Base-by-base conservation (phyloP, 345 rosid genomes). In the Acer yangbiense region DNA sequence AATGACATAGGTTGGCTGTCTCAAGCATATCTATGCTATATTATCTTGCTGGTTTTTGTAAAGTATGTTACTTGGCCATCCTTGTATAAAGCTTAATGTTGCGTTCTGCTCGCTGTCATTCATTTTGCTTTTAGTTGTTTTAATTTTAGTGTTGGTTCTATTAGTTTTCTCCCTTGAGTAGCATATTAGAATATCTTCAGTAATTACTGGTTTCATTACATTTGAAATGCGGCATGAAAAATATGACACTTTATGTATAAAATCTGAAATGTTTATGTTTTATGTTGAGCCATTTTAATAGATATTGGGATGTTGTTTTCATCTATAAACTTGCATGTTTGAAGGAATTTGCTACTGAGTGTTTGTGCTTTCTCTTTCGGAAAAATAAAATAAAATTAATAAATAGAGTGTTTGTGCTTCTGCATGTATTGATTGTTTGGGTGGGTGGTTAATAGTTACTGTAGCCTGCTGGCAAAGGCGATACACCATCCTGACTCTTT, bases 271-370 rank as follows among this genome's bases (percentile, higher is more conserved):
- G 39, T 2, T 7, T 6, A 72, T 58, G 66, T 20, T 25, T 23
- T 7, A 13, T 21, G 52, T n/a, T 0, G 67, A 60, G 52, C 9
- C 14, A 72, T 21, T 16, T 16, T 41, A 39, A 58, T 72, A 35
- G 54, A 60, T 13, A 72, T 61, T 23, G 68, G 16, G 14, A 73
- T 43, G 57, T 41, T 58, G 75, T 72, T 57, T 70, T 50, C 43
- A 50, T 70, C 25, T 52, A 23, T 58, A 3, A 39, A 39, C 29
- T 58, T 55, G 66, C 52, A 20, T 25, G 41, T 73, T 54, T 3
- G 23, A 43, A 13, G 39, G 39, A 4, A 39, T 50, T 35, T 29
- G 13, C 74, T 52, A n/a, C n/a, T 18, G 48, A 55, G 12, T 55
- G 61, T 57, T 57, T 54, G 3, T 54, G 50, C 65, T 29, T 44